Evolutionary conservation across 2,329 filamentous ascomycete genomes (phyloP), one percentile per base, ranked within the genome.

Genomic region (Fusarium floridanum): DNA sequence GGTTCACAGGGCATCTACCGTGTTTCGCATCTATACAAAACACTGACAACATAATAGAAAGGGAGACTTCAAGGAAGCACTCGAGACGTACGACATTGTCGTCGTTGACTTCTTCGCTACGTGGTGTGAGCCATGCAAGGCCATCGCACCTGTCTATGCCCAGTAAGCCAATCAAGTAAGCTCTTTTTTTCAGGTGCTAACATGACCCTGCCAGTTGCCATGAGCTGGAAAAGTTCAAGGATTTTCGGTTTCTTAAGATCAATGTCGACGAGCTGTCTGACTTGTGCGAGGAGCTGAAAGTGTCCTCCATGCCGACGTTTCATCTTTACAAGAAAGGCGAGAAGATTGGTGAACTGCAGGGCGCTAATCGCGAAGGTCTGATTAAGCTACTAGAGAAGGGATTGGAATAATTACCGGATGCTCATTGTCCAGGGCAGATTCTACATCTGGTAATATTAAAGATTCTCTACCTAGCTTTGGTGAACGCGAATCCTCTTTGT

Each of bases 101-200:
- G 72, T 66, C 4, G 65, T 75, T 1, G 72, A 74, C 43, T 74
- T 74, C 60, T 74, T 73, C 20, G 68, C 68, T 1, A 75, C 69
- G 2, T 36, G 72, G 10, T 69, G 61, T 3, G 32, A 62, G 1
- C 59, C 72, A 16, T 73, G 68, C 5, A 74, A 74, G 57, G 32
- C 32, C 22, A 75, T 74, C 24, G 72, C 72, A 11, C 39, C 72
- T 1, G 50, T 60, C 10, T 74, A 73, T 27, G 72, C 72, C 3
- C 72, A 75, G 72, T 74, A 11, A 48, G 62, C 17, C 11, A 12
- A 2, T 3, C 1, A 17, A 1, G 2, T 5, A 4, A 2, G 2
- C 5, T 14, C 8, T 1, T 9, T 1, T 1, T 9, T 1, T 1
- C 6, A 6, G 20, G 6, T 56, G 14, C 67, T 20, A 5, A n/a